A percentile compares a stretch with the other conserved stretches of the same genome.
Conservation (phyloP, 768 basidiomycete species). For the Sistotremastrum niveocremeum region DNA sequence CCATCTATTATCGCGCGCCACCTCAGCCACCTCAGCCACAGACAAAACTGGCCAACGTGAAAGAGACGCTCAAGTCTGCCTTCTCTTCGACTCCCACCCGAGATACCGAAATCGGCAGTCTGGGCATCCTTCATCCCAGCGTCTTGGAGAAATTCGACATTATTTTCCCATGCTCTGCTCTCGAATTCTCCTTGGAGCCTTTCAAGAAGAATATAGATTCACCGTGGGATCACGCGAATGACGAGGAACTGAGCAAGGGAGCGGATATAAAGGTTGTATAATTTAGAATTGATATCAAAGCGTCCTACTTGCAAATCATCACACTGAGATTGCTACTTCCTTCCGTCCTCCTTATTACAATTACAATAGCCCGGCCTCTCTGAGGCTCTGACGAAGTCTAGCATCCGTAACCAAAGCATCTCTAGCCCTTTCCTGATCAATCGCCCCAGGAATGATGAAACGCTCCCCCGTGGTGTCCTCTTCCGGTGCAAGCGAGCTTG, state of each 20-base stretch:
- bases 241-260: slow-evolving; percentile 21
- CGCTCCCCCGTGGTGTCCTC: no score
- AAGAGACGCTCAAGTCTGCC: slow-evolving; percentile 32
- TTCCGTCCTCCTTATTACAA: neutral
- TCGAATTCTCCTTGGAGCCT: slow-evolving; percentile 93
- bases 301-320: no score
- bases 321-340: neutral
- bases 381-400: no score
- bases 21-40: slow-evolving; percentile 9
- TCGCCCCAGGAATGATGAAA: no score
- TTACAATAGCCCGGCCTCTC: neutral
- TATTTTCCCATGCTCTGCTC: slow-evolving; percentile 81
- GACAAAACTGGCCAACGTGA: slow-evolving; percentile 20
- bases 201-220: slow-evolving; percentile 64
- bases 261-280: no score
- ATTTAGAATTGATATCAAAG: no score
- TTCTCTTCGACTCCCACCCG: slow-evolving; percentile 21
- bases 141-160: slow-evolving; percentile 93
- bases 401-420: no score
- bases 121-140: slow-evolving; percentile 87
- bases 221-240: slow-evolving; percentile 34
- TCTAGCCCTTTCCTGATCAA: no score
- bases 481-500: no score
- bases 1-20: slow-evolving; percentile 69
- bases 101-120: slow-evolving; percentile 72